phyloP scores from a whole-genome alignment of 345 rosid genomes.

The Populus simonii region DNA sequence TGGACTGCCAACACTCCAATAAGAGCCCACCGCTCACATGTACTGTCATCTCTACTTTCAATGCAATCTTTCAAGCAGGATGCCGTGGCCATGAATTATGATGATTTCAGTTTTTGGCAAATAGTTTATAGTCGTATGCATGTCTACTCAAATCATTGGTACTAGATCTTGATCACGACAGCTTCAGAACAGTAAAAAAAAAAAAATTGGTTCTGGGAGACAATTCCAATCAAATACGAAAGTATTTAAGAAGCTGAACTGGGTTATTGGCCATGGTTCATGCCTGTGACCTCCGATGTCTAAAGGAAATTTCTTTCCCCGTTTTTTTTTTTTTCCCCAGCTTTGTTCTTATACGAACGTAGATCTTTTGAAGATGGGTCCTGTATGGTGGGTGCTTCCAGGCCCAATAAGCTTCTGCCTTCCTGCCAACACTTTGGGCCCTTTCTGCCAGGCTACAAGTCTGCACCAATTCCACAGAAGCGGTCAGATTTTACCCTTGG shows the following conservation, averaged over 20 bases:
- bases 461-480: background rate
- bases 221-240: too few species aligned
- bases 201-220: background rate
- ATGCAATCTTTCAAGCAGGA: constrained; percentile 14
- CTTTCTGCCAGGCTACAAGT: background rate
- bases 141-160: background rate
- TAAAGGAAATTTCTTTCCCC: too few species aligned
- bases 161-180: background rate
- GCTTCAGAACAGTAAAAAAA: background rate
- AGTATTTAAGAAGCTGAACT: background rate
- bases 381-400: too few species aligned
- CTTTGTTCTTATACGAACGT: background rate
- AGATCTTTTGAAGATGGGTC: background rate
- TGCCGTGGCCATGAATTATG: background rate
- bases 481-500: background rate
- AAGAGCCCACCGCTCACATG: background rate
- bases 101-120: background rate
- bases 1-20: too few species aligned
- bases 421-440: background rate
- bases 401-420: background rate
- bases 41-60: background rate
- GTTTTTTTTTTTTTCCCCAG: too few species aligned
- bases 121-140: background rate
- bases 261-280: background rate
- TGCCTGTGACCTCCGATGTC: too few species aligned